Conservation (phyloP, 177 flowering plant species). For the Telopea speciosissima region DNA sequence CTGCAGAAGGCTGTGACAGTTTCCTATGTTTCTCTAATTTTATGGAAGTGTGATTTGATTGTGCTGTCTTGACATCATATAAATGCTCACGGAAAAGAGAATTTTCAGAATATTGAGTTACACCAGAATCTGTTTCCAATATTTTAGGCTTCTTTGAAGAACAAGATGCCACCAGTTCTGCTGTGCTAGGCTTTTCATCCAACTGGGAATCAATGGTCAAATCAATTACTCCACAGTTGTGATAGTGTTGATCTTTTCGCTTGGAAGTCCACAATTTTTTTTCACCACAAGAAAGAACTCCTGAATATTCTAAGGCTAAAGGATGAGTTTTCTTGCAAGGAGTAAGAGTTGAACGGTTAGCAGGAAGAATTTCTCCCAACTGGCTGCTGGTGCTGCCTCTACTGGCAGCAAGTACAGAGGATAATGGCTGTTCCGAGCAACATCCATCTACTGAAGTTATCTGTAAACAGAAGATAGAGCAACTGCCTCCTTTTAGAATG, state of each 20-base stretch:
- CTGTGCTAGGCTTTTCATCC: constrained; percentile 24
- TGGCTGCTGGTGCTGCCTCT: constrained; percentile 24
- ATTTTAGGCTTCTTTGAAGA: constrained; percentile 44
- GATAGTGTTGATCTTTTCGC: constrained; percentile 15
- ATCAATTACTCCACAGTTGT: constrained; percentile 28
- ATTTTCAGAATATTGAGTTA: constrained; percentile 6
- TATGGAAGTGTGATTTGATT: constrained; percentile 9
- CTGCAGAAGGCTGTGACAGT: constrained; percentile 14
- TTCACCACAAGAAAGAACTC: constrained; percentile 14
- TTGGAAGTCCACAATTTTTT: constrained; percentile 21
- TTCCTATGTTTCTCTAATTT: constrained; percentile 21
- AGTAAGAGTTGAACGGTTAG: constrained; percentile 56
- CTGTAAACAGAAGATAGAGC: constrained; percentile 27
- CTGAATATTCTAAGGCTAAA: constrained; percentile 24
- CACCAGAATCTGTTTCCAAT: constrained; percentile 20
- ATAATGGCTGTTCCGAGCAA: constrained; percentile 23
- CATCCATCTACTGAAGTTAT: constrained; percentile 18
- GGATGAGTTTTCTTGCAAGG: constrained; percentile 12
- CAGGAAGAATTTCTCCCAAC: constrained; percentile 51
- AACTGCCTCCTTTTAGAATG: background rate
- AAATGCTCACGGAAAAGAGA: constrained; percentile 7
- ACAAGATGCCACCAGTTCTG: constrained; percentile 25
- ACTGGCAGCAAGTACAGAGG: constrained; percentile 29
- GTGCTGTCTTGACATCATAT: constrained; percentile 6
- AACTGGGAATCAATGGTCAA: constrained; percentile 25